Evolutionary conservation across 1,284 basidiomycete genomes (phyloP).

Genomic region (Waitea zeae): DNA sequence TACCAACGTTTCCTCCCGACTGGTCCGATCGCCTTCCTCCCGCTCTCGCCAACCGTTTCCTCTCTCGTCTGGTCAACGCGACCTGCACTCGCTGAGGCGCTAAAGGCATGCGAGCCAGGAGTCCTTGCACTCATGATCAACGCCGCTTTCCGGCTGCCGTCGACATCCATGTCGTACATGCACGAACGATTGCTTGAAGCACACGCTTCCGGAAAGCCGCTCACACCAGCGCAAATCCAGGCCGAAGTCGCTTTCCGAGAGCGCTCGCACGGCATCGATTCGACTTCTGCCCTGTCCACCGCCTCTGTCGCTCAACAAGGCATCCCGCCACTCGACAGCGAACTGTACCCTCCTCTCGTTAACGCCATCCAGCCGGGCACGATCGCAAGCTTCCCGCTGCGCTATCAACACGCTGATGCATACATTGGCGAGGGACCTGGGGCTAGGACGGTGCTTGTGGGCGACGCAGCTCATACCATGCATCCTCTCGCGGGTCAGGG

Average conservation of each 20-base stretch:
- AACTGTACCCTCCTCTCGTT: conserved; percentile 61
- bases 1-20: conserved; percentile 94
- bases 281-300: conserved; percentile 44
- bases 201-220: conserved; percentile 20
- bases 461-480: conserved; percentile 91
- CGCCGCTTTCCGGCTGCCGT: conserved; percentile 80
- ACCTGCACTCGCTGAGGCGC: conserved; percentile 56
- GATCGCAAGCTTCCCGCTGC: conserved; percentile 81
- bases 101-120: conserved; percentile 50
- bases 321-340: conserved; percentile 45
- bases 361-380: conserved; percentile 58
- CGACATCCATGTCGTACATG: conserved; percentile 56
- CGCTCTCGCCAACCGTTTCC: conserved; percentile 59
- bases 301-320: conserved; percentile 18
- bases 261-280: conserved; percentile 41
- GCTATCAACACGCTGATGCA: conserved; percentile 73
- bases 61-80: conserved; percentile 94
- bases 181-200: conserved; percentile 44
- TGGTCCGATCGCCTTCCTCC: conserved; percentile 91
- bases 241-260: conserved; percentile 58
- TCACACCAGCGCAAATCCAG: conserved; percentile 26
- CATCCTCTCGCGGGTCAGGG: conserved; percentile 98
- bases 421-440: conserved; percentile 65
- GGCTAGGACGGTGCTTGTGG: conserved; percentile 73
- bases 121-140: conserved; percentile 72